Percentiles rank a stretch among this genome's conserved stretches.
These are phyloP conservation scores for Penicillium verrucosum DNA, from an alignment of 2,329 filamentous ascomycete species.

Conservation along the genomic window DNA sequence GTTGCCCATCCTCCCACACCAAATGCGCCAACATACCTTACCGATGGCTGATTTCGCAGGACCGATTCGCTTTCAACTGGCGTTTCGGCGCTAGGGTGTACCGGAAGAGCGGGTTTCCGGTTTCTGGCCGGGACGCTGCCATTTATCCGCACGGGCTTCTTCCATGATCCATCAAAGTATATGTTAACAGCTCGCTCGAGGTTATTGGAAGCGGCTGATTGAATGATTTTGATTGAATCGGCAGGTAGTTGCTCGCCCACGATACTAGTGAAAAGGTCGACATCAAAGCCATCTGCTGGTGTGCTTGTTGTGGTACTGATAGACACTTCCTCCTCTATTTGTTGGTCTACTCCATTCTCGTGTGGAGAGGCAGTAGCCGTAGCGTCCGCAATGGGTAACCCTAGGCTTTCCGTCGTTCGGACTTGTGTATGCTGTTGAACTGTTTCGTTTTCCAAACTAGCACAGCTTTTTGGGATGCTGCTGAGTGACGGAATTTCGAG, in stretches of 20 bases:
- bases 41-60: conserved; percentile 42
- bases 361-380: not conserved
- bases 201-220: conserved; percentile 50
- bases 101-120: conserved; percentile 4
- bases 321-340: not conserved
- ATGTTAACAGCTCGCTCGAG: conserved; percentile 62
- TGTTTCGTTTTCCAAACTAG: not conserved
- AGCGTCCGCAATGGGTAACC: not conserved
- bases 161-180: conserved; percentile 64
- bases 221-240: conserved; percentile 48
- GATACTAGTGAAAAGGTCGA: conserved; percentile 54
- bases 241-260: conserved; percentile 52
- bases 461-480: not conserved
- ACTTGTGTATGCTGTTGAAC: not conserved
- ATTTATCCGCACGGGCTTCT: conserved; percentile 26
- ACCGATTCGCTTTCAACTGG: conserved; percentile 13
- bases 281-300: conserved; percentile 49
- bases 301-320: not conserved
- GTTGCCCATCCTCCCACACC: conserved; percentile 92
- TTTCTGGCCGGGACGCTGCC: conserved; percentile 7
- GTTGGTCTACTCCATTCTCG: not conserved
- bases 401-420: not conserved
- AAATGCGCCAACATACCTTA: conserved; percentile 84
- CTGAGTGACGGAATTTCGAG: not conserved
- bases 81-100: not conserved